Conservation (phyloP, 257 asterid genomes). For the Rubia yunnanensis region DNA sequence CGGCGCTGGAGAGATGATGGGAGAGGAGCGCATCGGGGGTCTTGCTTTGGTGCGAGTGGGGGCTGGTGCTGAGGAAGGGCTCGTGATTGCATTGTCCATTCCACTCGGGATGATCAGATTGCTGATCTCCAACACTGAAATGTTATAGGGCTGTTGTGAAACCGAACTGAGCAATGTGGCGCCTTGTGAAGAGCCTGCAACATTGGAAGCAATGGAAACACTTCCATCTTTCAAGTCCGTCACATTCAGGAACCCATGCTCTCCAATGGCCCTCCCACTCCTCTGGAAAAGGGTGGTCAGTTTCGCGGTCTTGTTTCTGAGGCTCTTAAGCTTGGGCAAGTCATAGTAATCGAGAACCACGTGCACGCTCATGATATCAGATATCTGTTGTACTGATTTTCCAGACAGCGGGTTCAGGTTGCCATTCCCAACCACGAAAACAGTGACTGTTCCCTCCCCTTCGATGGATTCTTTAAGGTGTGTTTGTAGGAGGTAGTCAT, state of each 20-base stretch:
- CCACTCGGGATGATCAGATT: constrained; percentile 42
- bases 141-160: constrained; percentile 31
- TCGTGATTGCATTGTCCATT: constrained; percentile 16
- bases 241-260: constrained; percentile 40
- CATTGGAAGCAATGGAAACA: constrained; percentile 36
- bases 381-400: constrained; percentile 13
- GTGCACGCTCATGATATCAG: constrained; percentile 37
- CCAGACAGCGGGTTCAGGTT: constrained; percentile 29
- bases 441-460: constrained; percentile 37
- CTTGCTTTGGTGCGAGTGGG: constrained; percentile 7
- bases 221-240: constrained; percentile 13
- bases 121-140: constrained; percentile 47
- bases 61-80: constrained; percentile 1
- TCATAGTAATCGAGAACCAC: constrained; percentile 58
- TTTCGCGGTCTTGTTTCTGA: constrained; percentile 14
- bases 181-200: constrained; percentile 22
- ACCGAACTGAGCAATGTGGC: constrained; percentile 36
- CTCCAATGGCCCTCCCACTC: constrained; percentile 40
- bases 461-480: constrained; percentile 33
- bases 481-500: constrained; percentile 42
- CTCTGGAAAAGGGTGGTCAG: constrained; percentile 45
- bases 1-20: constrained; percentile 11
- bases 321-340: constrained; percentile 21
- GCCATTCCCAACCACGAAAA: constrained; percentile 39
- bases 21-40: constrained; percentile 2